Conservation (phyloP, 2,329 filamentous ascomycete genomes). For the Pestalotiopsis sp. region DNA sequence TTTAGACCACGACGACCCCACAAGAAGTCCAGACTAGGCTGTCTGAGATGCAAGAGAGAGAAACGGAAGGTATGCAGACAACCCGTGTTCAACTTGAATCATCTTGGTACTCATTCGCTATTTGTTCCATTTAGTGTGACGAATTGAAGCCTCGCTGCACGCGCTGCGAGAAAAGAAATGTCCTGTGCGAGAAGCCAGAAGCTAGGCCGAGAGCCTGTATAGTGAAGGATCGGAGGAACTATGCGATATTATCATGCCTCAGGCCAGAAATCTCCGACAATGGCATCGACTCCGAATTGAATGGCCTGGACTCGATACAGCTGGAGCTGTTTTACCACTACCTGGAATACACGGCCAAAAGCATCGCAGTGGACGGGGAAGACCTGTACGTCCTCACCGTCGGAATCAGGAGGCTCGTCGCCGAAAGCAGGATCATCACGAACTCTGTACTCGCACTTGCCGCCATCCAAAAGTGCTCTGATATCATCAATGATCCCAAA, state of each 20-base stretch:
- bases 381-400: not conserved
- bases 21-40: not conserved
- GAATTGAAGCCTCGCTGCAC: not conserved
- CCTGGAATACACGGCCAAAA: not conserved
- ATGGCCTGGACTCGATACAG: not conserved
- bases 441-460: not conserved
- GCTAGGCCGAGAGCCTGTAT: not conserved
- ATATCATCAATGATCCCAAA: not conserved
- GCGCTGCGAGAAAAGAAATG: conserved; percentile 5
- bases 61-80: not conserved
- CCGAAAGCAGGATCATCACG: not conserved
- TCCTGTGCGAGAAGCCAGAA: not conserved
- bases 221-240: not conserved
- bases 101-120: not conserved
- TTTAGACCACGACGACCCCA: not conserved
- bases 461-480: not conserved
- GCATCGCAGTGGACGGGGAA: not conserved
- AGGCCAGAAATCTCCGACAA: not conserved
- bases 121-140: not conserved
- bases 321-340: not conserved
- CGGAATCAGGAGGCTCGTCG: not conserved
- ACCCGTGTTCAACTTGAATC: not conserved
- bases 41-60: not conserved
- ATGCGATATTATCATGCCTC: too few species aligned
- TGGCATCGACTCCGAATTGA: not conserved